Conservation (phyloP, 768 basidiomycete genomes). For the Ramaria sp. region DNA sequence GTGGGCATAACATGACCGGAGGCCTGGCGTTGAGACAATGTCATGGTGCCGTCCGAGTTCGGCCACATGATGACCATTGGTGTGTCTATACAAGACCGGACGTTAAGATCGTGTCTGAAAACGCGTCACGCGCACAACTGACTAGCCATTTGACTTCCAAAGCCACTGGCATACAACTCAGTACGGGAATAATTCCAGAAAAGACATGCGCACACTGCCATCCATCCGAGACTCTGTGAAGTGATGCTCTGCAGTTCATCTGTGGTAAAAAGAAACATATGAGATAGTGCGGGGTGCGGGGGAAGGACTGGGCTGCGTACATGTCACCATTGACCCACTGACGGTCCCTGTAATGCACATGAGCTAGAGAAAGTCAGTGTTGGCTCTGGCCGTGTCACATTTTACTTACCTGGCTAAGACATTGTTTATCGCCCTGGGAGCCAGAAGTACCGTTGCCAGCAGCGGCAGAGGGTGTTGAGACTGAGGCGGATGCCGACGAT, state of each 20-base stretch:
- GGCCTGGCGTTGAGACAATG: conserved; percentile 56
- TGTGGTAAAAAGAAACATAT: neutral
- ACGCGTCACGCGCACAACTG: neutral
- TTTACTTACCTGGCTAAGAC: neutral
- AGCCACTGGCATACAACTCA: conserved; percentile 35
- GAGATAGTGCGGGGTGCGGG: neutral
- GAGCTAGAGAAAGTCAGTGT: conserved; percentile 17
- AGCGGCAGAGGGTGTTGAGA: neutral
- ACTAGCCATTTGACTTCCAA: conserved; percentile 41
- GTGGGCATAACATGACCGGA: conserved; percentile 43
- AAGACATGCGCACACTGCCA: conserved; percentile 39
- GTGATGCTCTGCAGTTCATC: conserved; percentile 40
- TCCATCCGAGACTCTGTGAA: conserved; percentile 37
- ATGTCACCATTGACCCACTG: conserved; percentile 34
- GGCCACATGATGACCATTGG: conserved; percentile 73
- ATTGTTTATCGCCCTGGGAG: conserved; percentile 1
- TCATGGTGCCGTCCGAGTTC: conserved; percentile 48
- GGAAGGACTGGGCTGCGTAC: conserved; percentile 19
- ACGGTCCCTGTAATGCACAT: conserved; percentile 41
- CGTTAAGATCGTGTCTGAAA: neutral
- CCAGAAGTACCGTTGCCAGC: neutral
- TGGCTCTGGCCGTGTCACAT: neutral
- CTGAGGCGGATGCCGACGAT: neutral
- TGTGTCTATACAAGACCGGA: conserved; percentile 17
- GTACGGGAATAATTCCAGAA: neutral